A percentile compares a stretch with the other conserved stretches of the same genome.
Conservation (phyloP, 331 rosid genomes). For the Acacia pycnantha region DNA sequence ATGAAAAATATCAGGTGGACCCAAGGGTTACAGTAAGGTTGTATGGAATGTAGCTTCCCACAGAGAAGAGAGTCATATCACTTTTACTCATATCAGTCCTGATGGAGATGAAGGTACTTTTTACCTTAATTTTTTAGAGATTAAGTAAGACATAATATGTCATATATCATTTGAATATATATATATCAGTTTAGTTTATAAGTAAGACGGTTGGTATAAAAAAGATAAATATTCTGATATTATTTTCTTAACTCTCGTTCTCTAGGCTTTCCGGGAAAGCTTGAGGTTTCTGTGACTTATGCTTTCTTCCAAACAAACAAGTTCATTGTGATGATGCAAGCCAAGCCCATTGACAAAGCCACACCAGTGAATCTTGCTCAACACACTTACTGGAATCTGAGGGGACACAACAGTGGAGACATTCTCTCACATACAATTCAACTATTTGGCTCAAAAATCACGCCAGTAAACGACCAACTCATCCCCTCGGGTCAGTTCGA, state of each 20-base stretch:
- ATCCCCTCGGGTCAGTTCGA: conserved; percentile 38
- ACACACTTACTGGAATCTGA: conserved; percentile 48
- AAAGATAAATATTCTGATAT: background rate
- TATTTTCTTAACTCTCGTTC: too few relatives aligned
- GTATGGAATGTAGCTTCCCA: conserved; percentile 49
- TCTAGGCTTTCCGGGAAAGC: conserved; percentile 60
- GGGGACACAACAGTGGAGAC: conserved; percentile 52
- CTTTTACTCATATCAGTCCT: conserved; percentile 47
- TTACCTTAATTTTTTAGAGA: background rate
- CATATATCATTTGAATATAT: too few relatives aligned
- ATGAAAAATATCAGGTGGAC: conserved; percentile 46
- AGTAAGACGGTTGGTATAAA: too few relatives aligned
- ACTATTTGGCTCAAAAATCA: conserved; percentile 37
- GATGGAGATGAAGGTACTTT: conserved; percentile 64
- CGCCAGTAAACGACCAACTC: conserved; percentile 41
- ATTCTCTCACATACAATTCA: conserved; percentile 46
- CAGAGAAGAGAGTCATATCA: conserved; percentile 42
- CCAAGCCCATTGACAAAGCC: conserved; percentile 43
- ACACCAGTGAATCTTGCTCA: conserved; percentile 58
- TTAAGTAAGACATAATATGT: too few relatives aligned
- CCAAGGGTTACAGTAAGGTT: conserved; percentile 53
- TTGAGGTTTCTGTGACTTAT: conserved; percentile 59
- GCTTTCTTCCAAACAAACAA: conserved; percentile 37
- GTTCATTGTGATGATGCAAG: conserved; percentile 53
- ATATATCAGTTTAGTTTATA: too few relatives aligned